Base-by-base conservation (phyloP, 176 grass and related monocot species). In the Ensete glaucum region DNA sequence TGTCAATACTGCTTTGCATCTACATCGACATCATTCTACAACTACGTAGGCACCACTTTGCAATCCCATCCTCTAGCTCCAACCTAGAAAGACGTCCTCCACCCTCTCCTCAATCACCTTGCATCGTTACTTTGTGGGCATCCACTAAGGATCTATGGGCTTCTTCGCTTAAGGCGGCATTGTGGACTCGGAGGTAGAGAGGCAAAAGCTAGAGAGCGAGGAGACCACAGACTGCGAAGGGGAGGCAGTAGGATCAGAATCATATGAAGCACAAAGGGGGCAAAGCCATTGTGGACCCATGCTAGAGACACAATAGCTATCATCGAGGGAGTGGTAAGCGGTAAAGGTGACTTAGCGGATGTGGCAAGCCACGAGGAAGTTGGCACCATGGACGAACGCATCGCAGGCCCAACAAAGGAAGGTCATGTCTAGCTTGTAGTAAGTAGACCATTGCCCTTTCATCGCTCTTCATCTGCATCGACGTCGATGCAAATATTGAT, bases 391-490 rank as follows among this genome's bases (percentile, higher is more conserved):
- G 4, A 43, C 0, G 0, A 4, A 43, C 0, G 4, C 34, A 6
- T 43, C 4, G 5, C 5, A 43, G 5, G 34, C 34, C 4, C 0
- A 43, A 43, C 34, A 43, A 43, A 43, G 0, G 4, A 43, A 43
- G 34, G 0, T 6, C 0, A 0, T 6, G 34, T 43, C 3, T 43
- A 4, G 3, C 34, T 6, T 3, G 0, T 0, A 43, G 4, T 43
- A 43, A 43, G 4, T 43, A 43, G 4, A 43, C 5, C 5, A 0
- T 43, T 43, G 4, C 34, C 4, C 34, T 43, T 43, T 43, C 34
- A 0, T 4, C 4, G 0, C 0, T 43, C 4, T 43, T 0, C 34
- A 43, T 43, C 0, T 0, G 34, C 0, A 0, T 6, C 0, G 0
- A 6, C 5, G 3, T 6, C 4, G 3, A 43, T 43, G 0, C 4